A percentile compares a stretch with the other conserved stretches of the same genome.
phyloP scores from a whole-genome alignment of 2,329 filamentous ascomycete genomes.

The Cladorrhinum sp. region DNA sequence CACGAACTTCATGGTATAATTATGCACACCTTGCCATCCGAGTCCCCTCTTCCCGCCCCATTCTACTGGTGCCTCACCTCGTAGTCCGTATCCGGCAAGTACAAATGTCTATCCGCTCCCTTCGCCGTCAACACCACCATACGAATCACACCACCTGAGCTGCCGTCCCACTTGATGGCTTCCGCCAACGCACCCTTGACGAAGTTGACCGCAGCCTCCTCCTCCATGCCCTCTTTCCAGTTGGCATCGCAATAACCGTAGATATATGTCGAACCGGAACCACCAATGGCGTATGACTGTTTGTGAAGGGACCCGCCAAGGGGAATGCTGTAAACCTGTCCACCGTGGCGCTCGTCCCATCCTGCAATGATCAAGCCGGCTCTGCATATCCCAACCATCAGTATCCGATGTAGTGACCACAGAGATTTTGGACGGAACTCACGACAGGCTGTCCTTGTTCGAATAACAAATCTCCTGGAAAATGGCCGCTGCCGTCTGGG shows the following conservation, averaged over 20 bases:
- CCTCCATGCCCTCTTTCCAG: conserved; percentile 93
- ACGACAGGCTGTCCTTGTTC: conserved; percentile 94
- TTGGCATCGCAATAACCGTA: conserved; percentile 98
- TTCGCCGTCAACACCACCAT: conserved; percentile 93
- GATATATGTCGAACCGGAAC: conserved; percentile 97
- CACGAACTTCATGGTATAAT: not conserved
- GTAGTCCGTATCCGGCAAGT: conserved; percentile 91
- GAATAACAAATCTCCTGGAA: conserved; percentile 98
- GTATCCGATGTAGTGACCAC: not conserved
- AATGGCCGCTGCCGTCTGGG: conserved; percentile 89
- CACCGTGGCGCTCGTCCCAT: conserved; percentile 91
- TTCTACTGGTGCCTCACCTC: conserved; percentile 54
- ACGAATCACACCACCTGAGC: conserved; percentile 94
- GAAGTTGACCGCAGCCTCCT: conserved; percentile 84
- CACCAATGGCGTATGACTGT: conserved; percentile 91
- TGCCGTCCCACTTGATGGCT: conserved; percentile 99
- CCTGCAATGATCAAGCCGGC: conserved; percentile 98
- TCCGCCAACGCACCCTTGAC: conserved; percentile 88
- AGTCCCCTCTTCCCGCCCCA: not conserved
- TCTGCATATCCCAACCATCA: conserved; percentile 44
- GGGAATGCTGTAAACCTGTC: conserved; percentile 96
- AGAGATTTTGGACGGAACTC: conserved; percentile 35
- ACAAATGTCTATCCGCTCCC: conserved; percentile 89
- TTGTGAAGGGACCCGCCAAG: conserved; percentile 96
- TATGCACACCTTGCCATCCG: not conserved